Percentiles rank a stretch among this genome's conserved stretches.
Evolutionary conservation across 2,329 filamentous ascomycete genomes (phyloP).

Genomic region (Alternaria gansuensis): DNA sequence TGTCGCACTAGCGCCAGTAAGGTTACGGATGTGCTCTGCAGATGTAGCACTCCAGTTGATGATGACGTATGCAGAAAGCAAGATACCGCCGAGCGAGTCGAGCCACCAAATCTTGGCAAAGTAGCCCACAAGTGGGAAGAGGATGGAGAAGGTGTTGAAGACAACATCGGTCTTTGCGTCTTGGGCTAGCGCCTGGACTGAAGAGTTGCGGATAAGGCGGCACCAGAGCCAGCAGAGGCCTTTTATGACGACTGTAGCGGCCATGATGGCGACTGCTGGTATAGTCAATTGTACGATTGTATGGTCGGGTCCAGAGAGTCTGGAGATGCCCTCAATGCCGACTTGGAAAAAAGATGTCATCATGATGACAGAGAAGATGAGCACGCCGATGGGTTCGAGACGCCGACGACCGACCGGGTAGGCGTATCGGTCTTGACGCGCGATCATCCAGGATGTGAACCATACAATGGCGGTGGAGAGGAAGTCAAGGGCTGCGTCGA

Average conservation of each 20-base stretch:
- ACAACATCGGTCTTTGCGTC: conserved; percentile 79
- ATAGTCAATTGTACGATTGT: conserved; percentile 75
- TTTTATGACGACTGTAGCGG: conserved; percentile 82
- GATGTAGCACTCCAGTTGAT: conserved; percentile 80
- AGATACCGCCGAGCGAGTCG: conserved; percentile 78
- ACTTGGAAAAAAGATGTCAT: conserved; percentile 85
- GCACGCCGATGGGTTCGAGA: conserved; percentile 79
- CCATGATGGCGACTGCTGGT: conserved; percentile 81
- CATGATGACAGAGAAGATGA: conserved; percentile 86
- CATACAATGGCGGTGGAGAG: conserved; percentile 83
- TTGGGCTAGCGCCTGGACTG: conserved; percentile 79
- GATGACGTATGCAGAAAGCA: conserved; percentile 82
- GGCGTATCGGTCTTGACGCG: conserved; percentile 74
- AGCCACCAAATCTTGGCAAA: conserved; percentile 84
- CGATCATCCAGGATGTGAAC: conserved; percentile 78
- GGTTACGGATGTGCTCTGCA: conserved; percentile 78
- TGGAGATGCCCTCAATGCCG: conserved; percentile 72
- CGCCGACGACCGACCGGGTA: conserved; percentile 81
- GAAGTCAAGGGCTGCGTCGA: conserved; percentile 82
- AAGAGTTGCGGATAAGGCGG: conserved; percentile 83
- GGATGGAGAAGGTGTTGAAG: conserved; percentile 88
- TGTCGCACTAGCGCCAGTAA: conserved; percentile 79
- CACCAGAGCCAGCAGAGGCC: conserved; percentile 87
- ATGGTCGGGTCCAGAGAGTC: conserved; percentile 68
- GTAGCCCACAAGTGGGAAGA: conserved; percentile 83